Percentiles rank a stretch among this genome's conserved stretches.
These are phyloP conservation scores for Cyberlindnera mississippiensis DNA, from an alignment of 805 yeast species.

Conservation along the genomic window DNA sequence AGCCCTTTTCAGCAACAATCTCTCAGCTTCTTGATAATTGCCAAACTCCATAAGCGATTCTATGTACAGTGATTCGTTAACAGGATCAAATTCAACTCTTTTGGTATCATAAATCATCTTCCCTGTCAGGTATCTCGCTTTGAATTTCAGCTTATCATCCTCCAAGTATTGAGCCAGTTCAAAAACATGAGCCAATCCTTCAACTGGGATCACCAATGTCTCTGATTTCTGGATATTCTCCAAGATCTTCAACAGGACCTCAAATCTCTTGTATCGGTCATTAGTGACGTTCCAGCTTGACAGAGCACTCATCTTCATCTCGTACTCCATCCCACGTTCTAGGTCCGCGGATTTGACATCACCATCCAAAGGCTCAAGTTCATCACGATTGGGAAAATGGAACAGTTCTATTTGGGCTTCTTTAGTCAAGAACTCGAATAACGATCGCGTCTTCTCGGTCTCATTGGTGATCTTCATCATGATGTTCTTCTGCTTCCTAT, in stretches of 20 bases:
- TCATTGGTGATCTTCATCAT: conserved; percentile 8
- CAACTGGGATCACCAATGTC: conserved; percentile 30
- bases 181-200: conserved; percentile 32
- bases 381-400: conserved; percentile 17
- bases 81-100: conserved; percentile 44
- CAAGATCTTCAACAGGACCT: conserved; percentile 14
- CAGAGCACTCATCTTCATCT: conserved; percentile 10
- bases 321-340: conserved; percentile 19
- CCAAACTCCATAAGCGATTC: conserved; percentile 37
- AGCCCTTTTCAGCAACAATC: conserved; percentile 30
- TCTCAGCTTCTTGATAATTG: conserved; percentile 33
- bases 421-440: conserved; percentile 13
- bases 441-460: conserved; percentile 11
- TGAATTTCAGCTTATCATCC: conserved; percentile 28
- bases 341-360: conserved; percentile 5
- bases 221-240: conserved; percentile 8
- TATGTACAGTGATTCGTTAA: conserved; percentile 48
- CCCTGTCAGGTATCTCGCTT: conserved; percentile 38
- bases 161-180: conserved; percentile 38
- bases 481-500: conserved; percentile 10
- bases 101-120: conserved; percentile 38
- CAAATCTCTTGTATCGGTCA: conserved; percentile 16
- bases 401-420: conserved; percentile 18
- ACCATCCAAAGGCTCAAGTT: conserved; percentile 3
- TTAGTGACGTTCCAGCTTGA: conserved; percentile 9